These are phyloP conservation scores for Pelargonium fulgidum DNA, from an alignment of 441 rosid genomes.

Conservation along the genomic window DNA sequence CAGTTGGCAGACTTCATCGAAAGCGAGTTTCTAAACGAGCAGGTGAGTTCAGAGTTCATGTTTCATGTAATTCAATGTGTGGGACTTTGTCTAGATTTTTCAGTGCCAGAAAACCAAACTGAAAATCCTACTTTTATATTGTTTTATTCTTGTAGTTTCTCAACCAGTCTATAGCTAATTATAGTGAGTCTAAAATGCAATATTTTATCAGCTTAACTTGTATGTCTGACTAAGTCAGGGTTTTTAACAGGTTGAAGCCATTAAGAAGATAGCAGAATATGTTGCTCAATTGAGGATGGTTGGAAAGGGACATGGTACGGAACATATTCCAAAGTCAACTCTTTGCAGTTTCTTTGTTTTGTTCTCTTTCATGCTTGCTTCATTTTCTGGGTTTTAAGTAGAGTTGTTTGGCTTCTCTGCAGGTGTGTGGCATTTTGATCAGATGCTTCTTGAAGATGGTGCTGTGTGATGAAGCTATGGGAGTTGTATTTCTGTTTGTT, in stretches of 20 bases:
- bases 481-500: too few species aligned
- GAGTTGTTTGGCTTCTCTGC: neutral
- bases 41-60: constrained; percentile 13
- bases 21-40: constrained; percentile 53
- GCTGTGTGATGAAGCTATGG: neutral
- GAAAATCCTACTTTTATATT: too few species aligned
- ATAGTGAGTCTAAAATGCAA: too few species aligned
- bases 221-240: too few species aligned
- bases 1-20: constrained; percentile 61
- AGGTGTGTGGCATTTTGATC: constrained; percentile 10
- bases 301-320: constrained; percentile 65
- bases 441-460: neutral
- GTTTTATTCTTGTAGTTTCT: too few species aligned
- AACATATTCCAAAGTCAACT: neutral
- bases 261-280: constrained; percentile 52
- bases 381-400: neutral
- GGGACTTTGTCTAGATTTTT: too few species aligned
- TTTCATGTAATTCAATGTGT: too few species aligned
- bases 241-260: constrained; percentile 40
- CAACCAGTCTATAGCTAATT: too few species aligned
- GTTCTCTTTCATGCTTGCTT: too few species aligned
- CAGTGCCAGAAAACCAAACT: too few species aligned
- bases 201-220: too few species aligned
- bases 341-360: neutral
- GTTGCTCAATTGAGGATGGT: constrained; percentile 55